Percentiles rank a stretch among this genome's conserved stretches.
phyloP scores from a whole-genome alignment of 768 basidiomycete species.

The Leccinum obscurum region DNA sequence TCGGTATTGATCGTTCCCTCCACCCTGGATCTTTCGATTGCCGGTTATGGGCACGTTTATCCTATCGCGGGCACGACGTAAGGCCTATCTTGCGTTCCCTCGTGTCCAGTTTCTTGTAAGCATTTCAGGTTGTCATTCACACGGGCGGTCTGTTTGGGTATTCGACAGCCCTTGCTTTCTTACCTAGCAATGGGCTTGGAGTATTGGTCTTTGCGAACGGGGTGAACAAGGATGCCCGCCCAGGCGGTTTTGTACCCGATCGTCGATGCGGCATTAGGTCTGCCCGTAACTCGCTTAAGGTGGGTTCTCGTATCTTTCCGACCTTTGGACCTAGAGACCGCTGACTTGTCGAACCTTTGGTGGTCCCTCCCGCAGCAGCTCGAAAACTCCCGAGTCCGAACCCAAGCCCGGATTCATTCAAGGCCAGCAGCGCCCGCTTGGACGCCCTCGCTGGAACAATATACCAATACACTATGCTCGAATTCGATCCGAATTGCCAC shows the following conservation, averaged over 20 bases:
- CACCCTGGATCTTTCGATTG: constrained; percentile 24
- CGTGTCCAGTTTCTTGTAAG: neutral
- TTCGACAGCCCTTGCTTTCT: neutral
- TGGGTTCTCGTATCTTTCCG: neutral
- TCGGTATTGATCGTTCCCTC: too few relatives aligned
- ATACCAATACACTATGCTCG: constrained; percentile 27
- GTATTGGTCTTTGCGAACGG: neutral
- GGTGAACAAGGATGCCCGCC: neutral
- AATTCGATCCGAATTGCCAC: constrained; percentile 30
- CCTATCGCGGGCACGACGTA: constrained; percentile 44
- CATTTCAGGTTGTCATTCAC: neutral
- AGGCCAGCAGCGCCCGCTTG: constrained; percentile 5
- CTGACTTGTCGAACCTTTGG: neutral
- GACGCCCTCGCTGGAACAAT: constrained; percentile 37
- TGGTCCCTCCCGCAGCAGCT: neutral
- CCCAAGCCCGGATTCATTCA: neutral
- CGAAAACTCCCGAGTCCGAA: neutral
- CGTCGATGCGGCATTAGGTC: neutral
- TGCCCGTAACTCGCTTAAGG: neutral
- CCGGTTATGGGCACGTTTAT: constrained; percentile 37
- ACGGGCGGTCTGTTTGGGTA: neutral
- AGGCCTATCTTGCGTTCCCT: neutral
- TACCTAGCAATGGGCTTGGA: neutral
- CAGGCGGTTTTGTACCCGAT: neutral
- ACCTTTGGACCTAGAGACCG: neutral